These are phyloP conservation scores for Hymenoscyphus occultus DNA, from an alignment of 2,329 filamentous ascomycete genomes.

Conservation along the genomic window DNA sequence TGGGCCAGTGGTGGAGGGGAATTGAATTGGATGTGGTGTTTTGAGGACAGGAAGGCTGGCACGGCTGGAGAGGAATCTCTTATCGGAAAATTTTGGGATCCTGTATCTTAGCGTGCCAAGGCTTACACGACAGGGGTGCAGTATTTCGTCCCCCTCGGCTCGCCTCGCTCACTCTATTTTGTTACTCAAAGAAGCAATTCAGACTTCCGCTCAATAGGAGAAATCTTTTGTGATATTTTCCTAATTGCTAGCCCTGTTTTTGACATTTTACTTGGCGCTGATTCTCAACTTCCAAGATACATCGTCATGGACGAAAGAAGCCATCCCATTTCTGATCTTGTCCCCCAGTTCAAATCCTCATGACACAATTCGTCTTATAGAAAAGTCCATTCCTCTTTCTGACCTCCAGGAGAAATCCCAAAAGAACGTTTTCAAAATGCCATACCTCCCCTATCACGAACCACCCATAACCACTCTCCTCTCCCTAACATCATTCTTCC, in stretches of 20 bases:
- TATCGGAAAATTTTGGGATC: neutral
- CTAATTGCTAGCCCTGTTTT: neutral
- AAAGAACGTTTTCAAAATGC: conserved; percentile 15
- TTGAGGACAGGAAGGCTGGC: neutral
- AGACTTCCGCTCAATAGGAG: neutral
- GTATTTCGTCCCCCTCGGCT: neutral
- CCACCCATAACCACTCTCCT: conserved; percentile 59
- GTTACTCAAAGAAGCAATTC: neutral
- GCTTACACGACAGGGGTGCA: neutral
- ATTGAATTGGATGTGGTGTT: neutral
- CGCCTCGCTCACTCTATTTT: neutral
- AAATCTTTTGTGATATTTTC: neutral
- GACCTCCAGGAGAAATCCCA: neutral
- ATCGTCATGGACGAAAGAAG: neutral
- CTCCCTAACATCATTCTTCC: conserved; percentile 57
- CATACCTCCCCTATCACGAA: conserved; percentile 57
- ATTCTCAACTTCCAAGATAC: neutral
- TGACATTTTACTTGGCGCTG: neutral
- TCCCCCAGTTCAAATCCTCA: neutral
- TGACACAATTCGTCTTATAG: neutral
- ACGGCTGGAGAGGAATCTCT: neutral
- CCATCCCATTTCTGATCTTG: neutral
- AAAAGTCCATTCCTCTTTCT: neutral
- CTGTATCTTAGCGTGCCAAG: neutral
- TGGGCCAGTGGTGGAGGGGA: neutral